Base-by-base conservation (phyloP, 345 rosid genomes). In the Syzygium jambos region DNA sequence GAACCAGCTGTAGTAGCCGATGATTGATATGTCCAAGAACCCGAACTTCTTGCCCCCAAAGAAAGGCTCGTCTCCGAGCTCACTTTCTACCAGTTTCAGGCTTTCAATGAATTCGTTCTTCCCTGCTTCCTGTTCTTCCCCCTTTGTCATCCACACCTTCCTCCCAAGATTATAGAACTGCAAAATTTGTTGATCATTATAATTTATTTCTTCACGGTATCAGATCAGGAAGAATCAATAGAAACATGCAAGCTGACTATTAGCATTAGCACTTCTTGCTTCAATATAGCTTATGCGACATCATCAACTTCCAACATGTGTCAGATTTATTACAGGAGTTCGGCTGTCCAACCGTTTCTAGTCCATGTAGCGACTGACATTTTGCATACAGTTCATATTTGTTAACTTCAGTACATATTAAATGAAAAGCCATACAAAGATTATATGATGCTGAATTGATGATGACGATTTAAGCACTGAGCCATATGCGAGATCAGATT, bases 11-110 rank as follows among this genome's bases (percentile, higher is more conserved):
- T 51, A 82, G 84, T 54, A 85, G 6, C 91, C 91, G 9, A 92
- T 85, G 34, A 89, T 51, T 21, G 80, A 46, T 2, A 89, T 38
- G 59, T 90, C 93, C 16, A 90, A 87, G 46, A 25, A 90, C 34
- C 92, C 92, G 25, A 90, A 78, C 7, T 43, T 78, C 4, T 91
- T 89, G 5, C 91, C 92, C 2, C 89, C 90, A 11, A 89, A 93
- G 87, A 65, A 93, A 9, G 89, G 82, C 52, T 89, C 83, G 51
- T 90, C 91, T 29, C 92, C 90, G 2, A 92, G 89, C 51, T 78
- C 88, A 56, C 87, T 90, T 52, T 92, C 92, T 46, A 91, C 15
- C n/a, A 82, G 51, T 57, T 92, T 88, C 49, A 92, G 34, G 19
- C 30, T 17, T 68, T 89, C 93, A 13, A 93, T 63, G 51, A 88